phyloP scores from a whole-genome alignment of 176 grass and related monocot genomes.

The barley (Hordeum vulgare) region DNA sequence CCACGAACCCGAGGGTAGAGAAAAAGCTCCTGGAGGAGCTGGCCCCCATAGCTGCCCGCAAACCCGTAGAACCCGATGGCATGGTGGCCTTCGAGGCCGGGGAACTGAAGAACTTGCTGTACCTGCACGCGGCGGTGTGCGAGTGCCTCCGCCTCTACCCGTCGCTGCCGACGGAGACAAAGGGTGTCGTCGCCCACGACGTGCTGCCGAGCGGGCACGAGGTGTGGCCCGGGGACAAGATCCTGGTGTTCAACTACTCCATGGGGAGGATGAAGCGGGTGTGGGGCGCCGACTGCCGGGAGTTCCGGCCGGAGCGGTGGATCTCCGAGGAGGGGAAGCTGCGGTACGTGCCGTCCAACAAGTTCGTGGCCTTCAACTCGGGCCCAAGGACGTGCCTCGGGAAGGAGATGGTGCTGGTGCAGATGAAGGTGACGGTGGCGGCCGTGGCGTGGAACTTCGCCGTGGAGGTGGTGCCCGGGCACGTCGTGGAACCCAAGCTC shows the following conservation, averaged over 20 bases:
- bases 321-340: slow-evolving; percentile 30
- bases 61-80: not conserved
- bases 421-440: slow-evolving; percentile 25
- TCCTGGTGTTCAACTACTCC: slow-evolving; percentile 35
- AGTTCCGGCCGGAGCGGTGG: slow-evolving; percentile 43
- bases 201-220: slow-evolving; percentile 40
- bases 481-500: slow-evolving; percentile 35
- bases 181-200: slow-evolving; percentile 8
- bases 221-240: not conserved
- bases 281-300: slow-evolving; percentile 28
- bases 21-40: slow-evolving; percentile 45
- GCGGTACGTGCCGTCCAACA: slow-evolving; percentile 28
- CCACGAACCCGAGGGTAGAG: slow-evolving; percentile 35
- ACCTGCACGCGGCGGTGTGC: slow-evolving; percentile 42
- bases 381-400: slow-evolving; percentile 36
- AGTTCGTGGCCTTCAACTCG: slow-evolving; percentile 37
- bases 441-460: slow-evolving; percentile 41
- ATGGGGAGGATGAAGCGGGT: slow-evolving; percentile 41
- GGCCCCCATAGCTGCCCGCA: not conserved
- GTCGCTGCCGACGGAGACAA: slow-evolving; percentile 32
- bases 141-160: slow-evolving; percentile 42
- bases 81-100: slow-evolving; percentile 14
- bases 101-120: slow-evolving; percentile 19
- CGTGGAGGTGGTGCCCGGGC: slow-evolving; percentile 32
- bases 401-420: slow-evolving; percentile 34